These are phyloP conservation scores for Infundibulicybe gibba DNA, from an alignment of 768 basidiomycete species.

Conservation along the genomic window DNA sequence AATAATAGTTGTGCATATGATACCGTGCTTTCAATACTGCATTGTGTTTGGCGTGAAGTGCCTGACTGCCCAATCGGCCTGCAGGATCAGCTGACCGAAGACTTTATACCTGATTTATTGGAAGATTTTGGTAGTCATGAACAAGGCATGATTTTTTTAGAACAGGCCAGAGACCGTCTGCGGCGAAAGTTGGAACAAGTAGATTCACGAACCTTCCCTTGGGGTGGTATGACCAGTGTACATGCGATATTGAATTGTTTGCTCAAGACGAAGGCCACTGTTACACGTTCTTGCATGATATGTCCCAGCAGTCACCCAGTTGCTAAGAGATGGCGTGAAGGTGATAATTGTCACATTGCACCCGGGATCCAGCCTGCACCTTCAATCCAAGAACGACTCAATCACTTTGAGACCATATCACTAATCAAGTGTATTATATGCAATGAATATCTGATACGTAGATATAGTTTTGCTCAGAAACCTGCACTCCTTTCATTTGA, in stretches of 20 bases:
- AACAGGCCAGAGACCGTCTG: conserved; percentile 1
- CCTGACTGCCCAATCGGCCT: not conserved
- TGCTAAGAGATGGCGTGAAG: not conserved
- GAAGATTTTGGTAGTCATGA: conserved; percentile 1
- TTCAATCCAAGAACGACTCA: too few species aligned
- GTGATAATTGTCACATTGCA: not conserved
- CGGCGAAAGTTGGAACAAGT: not conserved
- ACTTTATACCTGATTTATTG: conserved; percentile 1
- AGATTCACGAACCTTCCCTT: conserved; percentile 1
- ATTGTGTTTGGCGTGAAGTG: conserved; percentile 1
- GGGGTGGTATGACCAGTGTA: conserved; percentile 1
- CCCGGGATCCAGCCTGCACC: too few species aligned
- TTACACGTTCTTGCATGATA: not conserved
- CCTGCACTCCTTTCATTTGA: not conserved
- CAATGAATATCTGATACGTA: not conserved
- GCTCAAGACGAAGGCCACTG: not conserved
- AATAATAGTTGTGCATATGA: conserved; percentile 9
- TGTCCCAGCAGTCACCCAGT: conserved; percentile 1
- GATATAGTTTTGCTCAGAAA: not conserved
- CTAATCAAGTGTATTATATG: not conserved
- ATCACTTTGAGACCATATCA: not conserved
- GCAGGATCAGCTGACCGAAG: not conserved
- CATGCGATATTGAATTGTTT: not conserved
- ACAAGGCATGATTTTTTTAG: not conserved
- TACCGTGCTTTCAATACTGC: conserved; percentile 3